Conservation (phyloP, 805 yeast species). For the Kodamaea kakaduensis region DNA sequence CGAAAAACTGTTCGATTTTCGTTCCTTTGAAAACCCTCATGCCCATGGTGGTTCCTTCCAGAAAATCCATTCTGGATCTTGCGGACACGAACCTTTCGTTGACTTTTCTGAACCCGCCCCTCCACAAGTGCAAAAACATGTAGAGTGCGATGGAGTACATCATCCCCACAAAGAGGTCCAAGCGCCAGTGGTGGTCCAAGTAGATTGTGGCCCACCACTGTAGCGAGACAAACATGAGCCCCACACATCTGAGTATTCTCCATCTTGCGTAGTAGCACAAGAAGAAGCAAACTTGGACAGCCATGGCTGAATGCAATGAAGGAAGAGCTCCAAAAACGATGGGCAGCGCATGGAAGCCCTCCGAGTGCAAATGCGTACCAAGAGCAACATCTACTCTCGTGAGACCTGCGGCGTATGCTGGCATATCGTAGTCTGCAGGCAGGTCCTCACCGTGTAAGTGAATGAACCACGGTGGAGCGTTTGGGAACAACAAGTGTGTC, state of each 20-base stretch:
- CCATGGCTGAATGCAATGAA: conserved; percentile 64
- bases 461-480: conserved; percentile 74
- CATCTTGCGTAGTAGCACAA: conserved; percentile 38
- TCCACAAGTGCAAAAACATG: conserved; percentile 33
- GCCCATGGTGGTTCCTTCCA: conserved; percentile 52
- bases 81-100: conserved; percentile 38
- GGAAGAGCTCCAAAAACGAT: conserved; percentile 68
- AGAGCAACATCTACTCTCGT: conserved; percentile 60
- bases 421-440: conserved; percentile 55
- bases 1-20: conserved; percentile 48
- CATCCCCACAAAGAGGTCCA: conserved; percentile 56
- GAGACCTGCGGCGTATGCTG: conserved; percentile 69
- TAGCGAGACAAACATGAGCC: conserved; percentile 42
- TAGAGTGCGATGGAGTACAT: conserved; percentile 47
- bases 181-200: conserved; percentile 67
- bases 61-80: conserved; percentile 34
- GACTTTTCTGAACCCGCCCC: conserved; percentile 23
- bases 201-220: conserved; percentile 80
- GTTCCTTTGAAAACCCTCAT: conserved; percentile 58
- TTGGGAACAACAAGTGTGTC: conserved; percentile 62
- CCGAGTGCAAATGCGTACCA: conserved; percentile 56
- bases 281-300: conserved; percentile 46
- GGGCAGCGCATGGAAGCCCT: conserved; percentile 64
- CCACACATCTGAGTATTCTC: conserved; percentile 31
- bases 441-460: conserved; percentile 56